Percentiles rank a stretch among this genome's conserved stretches.
phyloP scores from a whole-genome alignment of 495 filamentous ascomycete genomes.

The Platismatia glauca region DNA sequence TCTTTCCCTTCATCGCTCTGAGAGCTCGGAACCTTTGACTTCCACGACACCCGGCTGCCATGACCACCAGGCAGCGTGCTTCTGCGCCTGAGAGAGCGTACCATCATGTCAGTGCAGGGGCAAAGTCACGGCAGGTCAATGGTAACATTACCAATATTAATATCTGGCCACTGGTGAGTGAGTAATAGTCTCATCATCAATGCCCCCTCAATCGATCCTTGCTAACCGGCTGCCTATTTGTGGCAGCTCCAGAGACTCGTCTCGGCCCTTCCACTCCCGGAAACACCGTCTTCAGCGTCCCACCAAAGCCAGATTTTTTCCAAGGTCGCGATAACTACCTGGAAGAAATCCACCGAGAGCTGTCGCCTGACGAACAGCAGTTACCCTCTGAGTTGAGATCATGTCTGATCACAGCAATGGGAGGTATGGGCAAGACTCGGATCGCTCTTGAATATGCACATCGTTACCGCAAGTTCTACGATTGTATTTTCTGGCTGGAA shows the following conservation, averaged over 20 bases:
- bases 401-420: conserved; percentile 2
- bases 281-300: background rate
- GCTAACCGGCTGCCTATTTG: background rate
- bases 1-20: background rate
- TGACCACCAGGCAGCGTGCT: background rate
- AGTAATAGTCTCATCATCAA: background rate
- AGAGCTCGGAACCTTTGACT: background rate
- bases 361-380: background rate
- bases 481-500: background rate
- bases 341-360: background rate
- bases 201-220: background rate
- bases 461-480: background rate
- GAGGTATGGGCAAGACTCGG: conserved; percentile 2
- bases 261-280: background rate
- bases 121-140: background rate
- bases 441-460: background rate
- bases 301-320: background rate
- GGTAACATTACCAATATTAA: background rate
- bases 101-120: background rate
- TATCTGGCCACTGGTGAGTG: background rate
- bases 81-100: background rate
- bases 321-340: background rate
- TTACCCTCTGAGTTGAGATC: background rate
- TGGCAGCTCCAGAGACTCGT: background rate
- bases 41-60: background rate